Percentiles rank a stretch among this genome's conserved stretches.
phyloP scores from a whole-genome alignment of 1,139 yeast genomes.

The Diutina catenulata region DNA sequence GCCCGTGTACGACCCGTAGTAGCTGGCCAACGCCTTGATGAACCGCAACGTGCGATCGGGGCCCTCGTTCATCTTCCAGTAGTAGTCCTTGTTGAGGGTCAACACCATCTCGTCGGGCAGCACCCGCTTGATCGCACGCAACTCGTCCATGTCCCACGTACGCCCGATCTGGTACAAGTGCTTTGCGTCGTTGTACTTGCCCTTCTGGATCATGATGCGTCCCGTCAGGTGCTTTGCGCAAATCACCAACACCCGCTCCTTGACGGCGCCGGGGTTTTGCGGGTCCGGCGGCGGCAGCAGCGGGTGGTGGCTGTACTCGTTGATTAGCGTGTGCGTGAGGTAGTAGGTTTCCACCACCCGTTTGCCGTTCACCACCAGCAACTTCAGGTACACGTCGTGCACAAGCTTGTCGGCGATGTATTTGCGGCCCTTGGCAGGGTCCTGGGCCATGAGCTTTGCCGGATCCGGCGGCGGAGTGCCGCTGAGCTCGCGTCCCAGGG shows the following conservation, averaged over 20 bases:
- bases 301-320: constrained; percentile 29
- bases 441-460: not conserved
- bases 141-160: constrained; percentile 80
- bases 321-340: constrained; percentile 25
- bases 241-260: constrained; percentile 28
- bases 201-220: constrained; percentile 70
- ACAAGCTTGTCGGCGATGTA: constrained; percentile 21
- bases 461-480: not conserved
- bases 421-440: constrained; percentile 3
- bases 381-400: constrained; percentile 31
- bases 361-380: constrained; percentile 17
- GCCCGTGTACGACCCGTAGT: constrained; percentile 58
- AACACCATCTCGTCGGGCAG: constrained; percentile 49
- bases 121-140: constrained; percentile 41
- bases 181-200: constrained; percentile 63
- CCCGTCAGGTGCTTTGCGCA: constrained; percentile 37
- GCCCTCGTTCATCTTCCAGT: constrained; percentile 70
- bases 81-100: constrained; percentile 66
- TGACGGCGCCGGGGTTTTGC: constrained; percentile 24
- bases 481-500: too few relatives aligned
- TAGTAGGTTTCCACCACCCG: constrained; percentile 23
- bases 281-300: constrained; percentile 29
- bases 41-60: constrained; percentile 50
- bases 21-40: constrained; percentile 47
- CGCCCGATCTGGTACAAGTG: constrained; percentile 79